phyloP scores from a whole-genome alignment of 2,329 filamentous ascomycete genomes.

The Botrytis fragariae region DNA sequence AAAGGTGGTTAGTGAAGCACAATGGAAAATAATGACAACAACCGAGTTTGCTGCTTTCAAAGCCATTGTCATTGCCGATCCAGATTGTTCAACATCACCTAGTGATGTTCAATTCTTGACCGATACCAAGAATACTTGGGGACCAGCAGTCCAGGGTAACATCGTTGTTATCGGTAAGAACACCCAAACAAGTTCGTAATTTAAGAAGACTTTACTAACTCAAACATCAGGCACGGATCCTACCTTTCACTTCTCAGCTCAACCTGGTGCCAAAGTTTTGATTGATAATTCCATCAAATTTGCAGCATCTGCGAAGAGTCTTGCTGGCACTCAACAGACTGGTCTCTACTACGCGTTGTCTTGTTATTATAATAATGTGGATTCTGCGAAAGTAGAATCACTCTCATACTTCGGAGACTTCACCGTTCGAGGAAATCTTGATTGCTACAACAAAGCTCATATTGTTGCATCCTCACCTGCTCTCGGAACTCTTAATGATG shows the following conservation, averaged over 20 bases:
- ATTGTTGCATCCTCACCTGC: slow-evolving; percentile 42
- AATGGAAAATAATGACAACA: slow-evolving; percentile 43
- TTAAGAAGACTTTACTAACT: not conserved
- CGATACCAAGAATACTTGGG: slow-evolving; percentile 43
- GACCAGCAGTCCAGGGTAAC: slow-evolving; percentile 43
- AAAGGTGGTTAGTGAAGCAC: slow-evolving; percentile 39
- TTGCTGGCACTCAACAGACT: slow-evolving; percentile 32
- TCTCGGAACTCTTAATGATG: slow-evolving; percentile 40
- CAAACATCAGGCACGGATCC: slow-evolving; percentile 37
- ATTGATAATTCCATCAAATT: slow-evolving; percentile 43
- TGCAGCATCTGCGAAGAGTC: slow-evolving; percentile 35
- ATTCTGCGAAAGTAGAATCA: slow-evolving; percentile 32
- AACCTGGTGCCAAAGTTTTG: slow-evolving; percentile 39
- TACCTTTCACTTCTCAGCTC: slow-evolving; percentile 19
- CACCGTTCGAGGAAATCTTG: slow-evolving; percentile 41
- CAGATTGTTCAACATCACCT: slow-evolving; percentile 38
- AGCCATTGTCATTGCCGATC: slow-evolving; percentile 46
- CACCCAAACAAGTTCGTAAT: not conserved
- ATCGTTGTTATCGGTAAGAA: slow-evolving; percentile 43
- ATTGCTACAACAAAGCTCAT: slow-evolving; percentile 44
- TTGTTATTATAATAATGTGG: slow-evolving; percentile 42
- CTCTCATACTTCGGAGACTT: slow-evolving; percentile 43
- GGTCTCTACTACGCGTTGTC: slow-evolving; percentile 45
- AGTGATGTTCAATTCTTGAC: slow-evolving; percentile 41
- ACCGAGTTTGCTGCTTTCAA: slow-evolving; percentile 46